phyloP scores from a whole-genome alignment of 306 rosid species.

The Gastrolobium bilobum region DNA sequence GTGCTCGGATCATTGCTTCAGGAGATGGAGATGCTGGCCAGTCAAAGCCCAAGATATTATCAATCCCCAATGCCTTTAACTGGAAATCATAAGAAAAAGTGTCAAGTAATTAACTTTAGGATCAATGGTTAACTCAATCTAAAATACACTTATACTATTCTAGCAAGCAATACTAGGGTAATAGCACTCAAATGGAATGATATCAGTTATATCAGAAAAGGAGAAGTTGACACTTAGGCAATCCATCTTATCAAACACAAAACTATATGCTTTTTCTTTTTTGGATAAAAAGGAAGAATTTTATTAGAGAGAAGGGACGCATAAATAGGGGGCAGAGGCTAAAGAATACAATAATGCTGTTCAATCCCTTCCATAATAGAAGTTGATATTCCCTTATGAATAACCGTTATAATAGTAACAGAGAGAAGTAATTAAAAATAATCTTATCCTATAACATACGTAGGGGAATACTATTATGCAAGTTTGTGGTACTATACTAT shows the following conservation, averaged over 20 bases:
- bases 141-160: not conserved
- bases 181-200: conserved; percentile 15
- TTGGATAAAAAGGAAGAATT: not conserved
- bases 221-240: not conserved
- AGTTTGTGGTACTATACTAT: not conserved
- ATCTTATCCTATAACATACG: not conserved
- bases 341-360: not conserved
- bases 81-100: conserved; percentile 53
- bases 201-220: conserved; percentile 29
- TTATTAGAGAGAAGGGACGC: conserved; percentile 32
- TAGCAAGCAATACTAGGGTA: not conserved
- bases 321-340: conserved; percentile 17
- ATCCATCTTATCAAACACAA: conserved; percentile 16
- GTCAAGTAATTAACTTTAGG: conserved; percentile 43
- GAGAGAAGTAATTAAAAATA: conserved; percentile 4
- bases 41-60: conserved; percentile 94
- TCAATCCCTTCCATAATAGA: not conserved
- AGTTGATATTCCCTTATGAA: not conserved
- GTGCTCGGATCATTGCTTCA: conserved; percentile 94
- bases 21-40: conserved; percentile 98
- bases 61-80: conserved; percentile 95
- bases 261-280: not conserved
- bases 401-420: not conserved
- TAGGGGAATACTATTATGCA: not conserved
- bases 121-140: conserved; percentile 7